phyloP scores from a whole-genome alignment of 2,329 filamentous ascomycete species.

The Bipolaris sorokiniana region DNA sequence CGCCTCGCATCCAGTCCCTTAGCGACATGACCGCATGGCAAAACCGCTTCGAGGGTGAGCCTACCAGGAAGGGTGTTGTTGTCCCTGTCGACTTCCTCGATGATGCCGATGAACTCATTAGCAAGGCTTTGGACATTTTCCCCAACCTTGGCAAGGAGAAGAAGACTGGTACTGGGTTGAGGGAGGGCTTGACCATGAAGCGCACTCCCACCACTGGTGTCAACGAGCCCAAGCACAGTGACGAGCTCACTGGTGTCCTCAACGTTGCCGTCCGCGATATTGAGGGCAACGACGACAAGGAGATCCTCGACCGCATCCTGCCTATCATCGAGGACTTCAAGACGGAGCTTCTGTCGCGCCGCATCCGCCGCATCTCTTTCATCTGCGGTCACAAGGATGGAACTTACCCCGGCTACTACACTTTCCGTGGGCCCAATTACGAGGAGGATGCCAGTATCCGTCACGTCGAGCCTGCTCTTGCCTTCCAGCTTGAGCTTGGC shows the following conservation, averaged over 20 bases:
- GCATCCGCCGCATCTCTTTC: conserved; percentile 90
- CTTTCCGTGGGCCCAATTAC: conserved; percentile 91
- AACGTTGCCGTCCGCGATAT: conserved; percentile 91
- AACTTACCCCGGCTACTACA: conserved; percentile 96
- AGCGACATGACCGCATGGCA: conserved; percentile 93
- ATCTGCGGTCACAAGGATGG: conserved; percentile 95
- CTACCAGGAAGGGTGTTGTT: conserved; percentile 88
- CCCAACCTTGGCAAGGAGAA: conserved; percentile 63
- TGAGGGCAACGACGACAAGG: conserved; percentile 80
- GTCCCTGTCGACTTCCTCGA: conserved; percentile 93
- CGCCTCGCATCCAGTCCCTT: conserved; percentile 86
- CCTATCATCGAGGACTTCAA: conserved; percentile 80
- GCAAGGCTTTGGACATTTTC: conserved; percentile 83
- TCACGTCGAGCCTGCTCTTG: conserved; percentile 93
- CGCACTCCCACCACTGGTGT: conserved; percentile 60
- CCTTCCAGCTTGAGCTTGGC: conserved; percentile 96
- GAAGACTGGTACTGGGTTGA: conserved; percentile 56
- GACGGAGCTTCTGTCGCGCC: conserved; percentile 79
- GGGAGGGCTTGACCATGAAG: conserved; percentile 63
- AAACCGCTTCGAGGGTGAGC: conserved; percentile 73
- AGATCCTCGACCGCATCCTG: conserved; percentile 77
- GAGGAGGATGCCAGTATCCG: conserved; percentile 93
- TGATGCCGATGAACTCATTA: conserved; percentile 85
- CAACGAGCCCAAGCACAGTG: conserved; percentile 60
- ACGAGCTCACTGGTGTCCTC: conserved; percentile 88